Evolutionary conservation across 2,329 filamentous ascomycete species (phyloP).

Genomic region (Fusarium ambrosium): DNA sequence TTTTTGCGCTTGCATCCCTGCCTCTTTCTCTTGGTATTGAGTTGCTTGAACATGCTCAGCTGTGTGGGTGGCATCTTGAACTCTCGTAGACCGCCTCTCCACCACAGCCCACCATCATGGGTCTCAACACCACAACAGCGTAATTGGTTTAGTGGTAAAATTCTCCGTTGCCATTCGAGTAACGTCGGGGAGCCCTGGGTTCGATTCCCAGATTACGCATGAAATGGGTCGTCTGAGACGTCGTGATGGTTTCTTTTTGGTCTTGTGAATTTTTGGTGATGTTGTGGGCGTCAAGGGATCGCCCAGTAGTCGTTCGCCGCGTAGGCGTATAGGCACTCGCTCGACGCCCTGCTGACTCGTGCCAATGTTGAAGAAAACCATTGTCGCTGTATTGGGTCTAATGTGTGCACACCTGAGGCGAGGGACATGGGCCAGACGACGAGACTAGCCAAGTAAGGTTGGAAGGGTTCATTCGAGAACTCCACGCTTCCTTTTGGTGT

Average conservation of each 20-base stretch:
- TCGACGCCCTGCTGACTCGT: neutral
- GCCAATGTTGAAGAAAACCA: neutral
- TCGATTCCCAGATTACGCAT: neutral
- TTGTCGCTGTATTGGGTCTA: neutral
- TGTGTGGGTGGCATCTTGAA: neutral
- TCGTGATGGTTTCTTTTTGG: neutral
- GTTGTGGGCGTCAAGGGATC: neutral
- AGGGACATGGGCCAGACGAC: neutral
- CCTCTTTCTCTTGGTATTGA: neutral
- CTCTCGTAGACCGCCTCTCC: neutral
- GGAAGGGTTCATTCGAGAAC: neutral
- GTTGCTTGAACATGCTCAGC: neutral
- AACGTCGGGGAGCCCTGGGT: neutral
- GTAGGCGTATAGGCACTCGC: neutral
- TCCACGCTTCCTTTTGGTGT: neutral
- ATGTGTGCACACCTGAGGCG: neutral
- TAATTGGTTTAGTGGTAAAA: slow-evolving; percentile 1
- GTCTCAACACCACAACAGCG: neutral
- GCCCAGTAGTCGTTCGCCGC: neutral
- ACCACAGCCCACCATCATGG: neutral
- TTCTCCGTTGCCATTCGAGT: neutral
- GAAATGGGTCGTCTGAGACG: neutral
- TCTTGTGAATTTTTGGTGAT: neutral
- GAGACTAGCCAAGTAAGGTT: neutral
- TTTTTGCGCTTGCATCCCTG: neutral